Base-by-base conservation (phyloP, 1,284 basidiomycete species). In the Paramarasmius palmivorus region DNA sequence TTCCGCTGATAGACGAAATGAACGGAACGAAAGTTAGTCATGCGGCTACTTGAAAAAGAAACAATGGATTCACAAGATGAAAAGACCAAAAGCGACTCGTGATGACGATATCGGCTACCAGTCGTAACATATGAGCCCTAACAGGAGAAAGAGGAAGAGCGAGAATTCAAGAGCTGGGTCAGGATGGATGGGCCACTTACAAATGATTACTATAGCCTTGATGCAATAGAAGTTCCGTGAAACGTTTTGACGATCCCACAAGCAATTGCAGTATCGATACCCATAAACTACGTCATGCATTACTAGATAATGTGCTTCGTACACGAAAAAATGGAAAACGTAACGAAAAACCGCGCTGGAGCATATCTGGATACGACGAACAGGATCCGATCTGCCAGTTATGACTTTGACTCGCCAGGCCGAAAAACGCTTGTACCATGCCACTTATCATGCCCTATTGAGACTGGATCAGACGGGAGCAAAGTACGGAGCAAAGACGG, bases 181-280 rank as follows among this genome's bases (percentile, higher is more conserved):
- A n/a, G n/a, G 29, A 17, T 2, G 26, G 12, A 26, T n/a, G n/a
- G n/a, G n/a, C n/a, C n/a, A 44, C 50, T 44, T 29, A 62, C 61
- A 61, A 26, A 58, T 48, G 35, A 68, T 69, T 9, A 67, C 65
- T 5, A 65, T 55, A 2, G 63, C 57, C 51, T 61, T 61, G 39
- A 69, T 67, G 44, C 55, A 58, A 34, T 63, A 67, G 38, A 67
- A 67, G 32, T n/a, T 65, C 59, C 1, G 57, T 50, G 42, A n/a
- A 66, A 66, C 19, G 57, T 38, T 1, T 58, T 60, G n/a, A 65
- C 60, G 40, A 61, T 65, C 12, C 58, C 53, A 20, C 63, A 60
- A 15, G 63, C 61, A 5, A 66, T 57, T 9, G 65, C 65, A 7
- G 63, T 63, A 5, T 63, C 65, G 4, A 66, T 58, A 9, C 66